phyloP scores from a whole-genome alignment of 2,329 filamentous ascomycete genomes.

The Exophiala lecanii-corni region DNA sequence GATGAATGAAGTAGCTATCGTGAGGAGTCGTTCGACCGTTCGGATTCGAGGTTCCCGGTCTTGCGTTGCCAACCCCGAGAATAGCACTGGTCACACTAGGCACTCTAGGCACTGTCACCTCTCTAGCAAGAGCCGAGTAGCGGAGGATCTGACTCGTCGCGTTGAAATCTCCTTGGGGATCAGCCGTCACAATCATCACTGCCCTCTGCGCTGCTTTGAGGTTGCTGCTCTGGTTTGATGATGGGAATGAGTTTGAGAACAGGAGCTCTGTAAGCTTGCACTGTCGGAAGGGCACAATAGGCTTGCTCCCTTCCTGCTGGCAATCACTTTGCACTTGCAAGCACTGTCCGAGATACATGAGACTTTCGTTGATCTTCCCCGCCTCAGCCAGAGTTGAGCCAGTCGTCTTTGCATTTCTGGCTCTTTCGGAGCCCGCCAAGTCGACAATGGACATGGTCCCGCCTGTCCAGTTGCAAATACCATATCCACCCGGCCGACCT shows the following conservation, averaged over 20 bases:
- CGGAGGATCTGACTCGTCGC: slow-evolving; percentile 93
- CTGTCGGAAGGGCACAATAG: slow-evolving; percentile 72
- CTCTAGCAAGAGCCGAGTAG: slow-evolving; percentile 86
- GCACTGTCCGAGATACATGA: slow-evolving; percentile 98
- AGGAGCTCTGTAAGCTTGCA: slow-evolving; percentile 81
- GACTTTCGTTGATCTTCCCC: slow-evolving; percentile 94
- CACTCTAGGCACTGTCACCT: slow-evolving; percentile 85
- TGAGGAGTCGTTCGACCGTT: slow-evolving; percentile 45
- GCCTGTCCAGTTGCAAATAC: slow-evolving; percentile 51
- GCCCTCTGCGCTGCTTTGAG: slow-evolving; percentile 71
- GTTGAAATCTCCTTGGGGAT: slow-evolving; percentile 90
- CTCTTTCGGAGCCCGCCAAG: slow-evolving; percentile 70
- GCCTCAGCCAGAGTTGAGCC: slow-evolving; percentile 90
- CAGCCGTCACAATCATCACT: slow-evolving; percentile 94
- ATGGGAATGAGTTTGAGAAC: slow-evolving; percentile 83
- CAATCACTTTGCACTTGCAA: slow-evolving; percentile 89
- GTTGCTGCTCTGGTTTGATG: slow-evolving; percentile 45
- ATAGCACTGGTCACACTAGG: slow-evolving; percentile 77
- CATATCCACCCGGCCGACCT: slow-evolving; percentile 45
- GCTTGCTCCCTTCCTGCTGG: slow-evolving; percentile 63
- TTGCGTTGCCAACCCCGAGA: slow-evolving; percentile 29
- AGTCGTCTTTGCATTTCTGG: slow-evolving; percentile 87
- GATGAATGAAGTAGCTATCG: slow-evolving; percentile 45
- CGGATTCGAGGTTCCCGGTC: slow-evolving; percentile 7
- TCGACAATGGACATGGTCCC: slow-evolving; percentile 26